Conservation (phyloP, 164 flowering plant species). For the Vitis cinerea region DNA sequence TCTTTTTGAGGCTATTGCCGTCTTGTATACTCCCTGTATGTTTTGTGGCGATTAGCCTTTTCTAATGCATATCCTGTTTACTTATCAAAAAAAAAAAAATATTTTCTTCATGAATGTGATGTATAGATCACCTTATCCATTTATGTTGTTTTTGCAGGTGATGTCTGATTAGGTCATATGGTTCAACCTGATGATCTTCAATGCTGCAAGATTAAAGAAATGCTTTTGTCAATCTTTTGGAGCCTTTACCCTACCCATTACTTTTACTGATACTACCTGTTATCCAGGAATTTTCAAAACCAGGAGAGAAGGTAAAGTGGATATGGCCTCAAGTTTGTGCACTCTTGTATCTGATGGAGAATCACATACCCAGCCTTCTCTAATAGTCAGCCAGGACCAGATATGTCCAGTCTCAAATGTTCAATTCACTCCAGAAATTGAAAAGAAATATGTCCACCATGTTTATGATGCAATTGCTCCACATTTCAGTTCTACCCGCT, state of each 20-base stretch:
- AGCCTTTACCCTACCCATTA: not conserved
- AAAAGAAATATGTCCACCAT: constrained; percentile 88
- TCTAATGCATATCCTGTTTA: no score
- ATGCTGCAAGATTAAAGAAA: constrained; percentile 16
- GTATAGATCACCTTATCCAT: no score
- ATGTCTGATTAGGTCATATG: not conserved
- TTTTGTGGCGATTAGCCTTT: no score
- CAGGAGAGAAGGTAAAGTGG: constrained; percentile 36
- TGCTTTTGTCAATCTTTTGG: constrained; percentile 1
- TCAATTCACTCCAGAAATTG: constrained; percentile 79
- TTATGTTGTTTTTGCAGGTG: not conserved
- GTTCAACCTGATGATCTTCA: constrained; percentile 20
- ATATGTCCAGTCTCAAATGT: constrained; percentile 31
- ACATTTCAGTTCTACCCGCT: constrained; percentile 93
- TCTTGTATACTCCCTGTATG: no score
- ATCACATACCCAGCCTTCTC: constrained; percentile 19
- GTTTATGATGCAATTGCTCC: constrained; percentile 99
- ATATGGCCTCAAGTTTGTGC: constrained; percentile 20
- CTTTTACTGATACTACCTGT: constrained; percentile 2
- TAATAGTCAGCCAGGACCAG: constrained; percentile 7
- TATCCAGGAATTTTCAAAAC: constrained; percentile 15
- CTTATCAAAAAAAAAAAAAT: no score
- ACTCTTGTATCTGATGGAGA: constrained; percentile 24
- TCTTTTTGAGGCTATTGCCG: no score
- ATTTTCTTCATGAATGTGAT: no score